These are phyloP conservation scores for Saitozyma sp. DNA, from an alignment of 768 basidiomycete genomes.

Conservation along the genomic window DNA sequence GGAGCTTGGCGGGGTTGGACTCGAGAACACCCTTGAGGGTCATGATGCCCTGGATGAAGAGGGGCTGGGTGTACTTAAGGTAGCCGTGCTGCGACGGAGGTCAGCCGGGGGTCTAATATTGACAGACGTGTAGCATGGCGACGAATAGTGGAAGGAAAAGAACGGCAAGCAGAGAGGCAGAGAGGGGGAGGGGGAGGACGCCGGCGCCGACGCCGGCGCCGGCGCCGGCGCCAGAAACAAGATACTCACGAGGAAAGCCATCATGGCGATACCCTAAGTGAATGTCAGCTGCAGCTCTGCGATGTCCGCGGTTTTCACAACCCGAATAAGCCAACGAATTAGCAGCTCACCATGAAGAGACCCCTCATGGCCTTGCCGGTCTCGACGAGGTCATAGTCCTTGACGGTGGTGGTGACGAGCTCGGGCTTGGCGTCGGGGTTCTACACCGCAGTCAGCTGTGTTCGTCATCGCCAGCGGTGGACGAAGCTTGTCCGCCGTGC, in stretches of 20 bases:
- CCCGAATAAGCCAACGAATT: slow-evolving; percentile 1
- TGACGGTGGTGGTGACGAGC: slow-evolving; percentile 84
- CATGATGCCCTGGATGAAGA: slow-evolving; percentile 94
- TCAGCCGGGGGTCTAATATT: neutral
- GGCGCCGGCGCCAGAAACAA: neutral
- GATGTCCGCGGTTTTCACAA: slow-evolving; percentile 30
- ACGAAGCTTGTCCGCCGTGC: neutral
- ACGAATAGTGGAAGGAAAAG: too few relatives aligned
- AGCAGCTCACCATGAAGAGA: slow-evolving; percentile 49
- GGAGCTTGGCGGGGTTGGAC: slow-evolving; percentile 60
- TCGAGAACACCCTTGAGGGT: slow-evolving; percentile 89
- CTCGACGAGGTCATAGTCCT: slow-evolving; percentile 90
- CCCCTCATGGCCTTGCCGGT: slow-evolving; percentile 65
- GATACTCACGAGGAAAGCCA: slow-evolving; percentile 66
- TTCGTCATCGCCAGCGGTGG: too few relatives aligned
- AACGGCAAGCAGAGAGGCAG: too few relatives aligned
- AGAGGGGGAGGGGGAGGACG: too few relatives aligned
- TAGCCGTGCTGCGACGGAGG: slow-evolving; percentile 65
- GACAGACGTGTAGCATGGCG: too few relatives aligned
- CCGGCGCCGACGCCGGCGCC: neutral
- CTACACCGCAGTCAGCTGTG: slow-evolving; percentile 53
- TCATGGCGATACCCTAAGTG: slow-evolving; percentile 69
- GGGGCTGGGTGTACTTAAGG: slow-evolving; percentile 91
- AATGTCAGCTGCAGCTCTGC: too few relatives aligned
- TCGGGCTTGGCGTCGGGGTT: slow-evolving; percentile 57